phyloP scores from a whole-genome alignment of 129 eudicot species.

The Pseudognaphalium luteoalbum region DNA sequence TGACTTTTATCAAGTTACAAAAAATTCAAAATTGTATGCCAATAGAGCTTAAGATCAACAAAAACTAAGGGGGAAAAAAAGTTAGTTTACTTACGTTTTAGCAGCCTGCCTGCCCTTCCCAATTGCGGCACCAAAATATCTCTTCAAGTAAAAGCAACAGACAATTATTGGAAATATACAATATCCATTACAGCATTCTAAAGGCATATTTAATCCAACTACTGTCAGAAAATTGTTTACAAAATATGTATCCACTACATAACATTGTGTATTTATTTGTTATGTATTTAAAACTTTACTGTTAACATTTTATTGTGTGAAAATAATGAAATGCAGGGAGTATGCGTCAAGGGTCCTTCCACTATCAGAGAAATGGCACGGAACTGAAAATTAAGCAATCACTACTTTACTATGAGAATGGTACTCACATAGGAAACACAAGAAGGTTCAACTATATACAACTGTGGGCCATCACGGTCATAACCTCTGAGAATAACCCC shows the following conservation, averaged over 20 bases:
- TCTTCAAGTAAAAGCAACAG: slow-evolving; percentile 44
- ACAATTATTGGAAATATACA: slow-evolving; percentile 4
- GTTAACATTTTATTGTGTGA: background rate
- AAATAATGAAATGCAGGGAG: background rate
- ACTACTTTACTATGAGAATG: slow-evolving; percentile 6
- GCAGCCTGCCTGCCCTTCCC: no score
- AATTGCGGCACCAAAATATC: slow-evolving; percentile 96
- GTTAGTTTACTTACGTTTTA: slow-evolving; percentile 70
- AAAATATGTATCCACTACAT: background rate
- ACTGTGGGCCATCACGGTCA: slow-evolving; percentile 94
- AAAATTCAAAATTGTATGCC: background rate
- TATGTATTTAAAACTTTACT: no score
- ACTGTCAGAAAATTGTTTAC: background rate
- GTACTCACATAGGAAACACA: slow-evolving; percentile 89
- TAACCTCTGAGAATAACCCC: slow-evolving; percentile 96
- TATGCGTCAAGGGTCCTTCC: background rate
- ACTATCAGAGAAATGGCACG: background rate
- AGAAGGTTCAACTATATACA: slow-evolving; percentile 95
- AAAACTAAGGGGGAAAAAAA: no score
- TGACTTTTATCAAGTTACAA: slow-evolving; percentile 3
- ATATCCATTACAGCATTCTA: slow-evolving; percentile 5
- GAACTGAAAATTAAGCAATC: background rate
- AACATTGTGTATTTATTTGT: background rate
- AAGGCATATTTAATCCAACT: background rate
- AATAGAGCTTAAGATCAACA: slow-evolving; percentile 9